Conservation (phyloP, 306 rosid species). For the Pterocarpus santalinus region DNA sequence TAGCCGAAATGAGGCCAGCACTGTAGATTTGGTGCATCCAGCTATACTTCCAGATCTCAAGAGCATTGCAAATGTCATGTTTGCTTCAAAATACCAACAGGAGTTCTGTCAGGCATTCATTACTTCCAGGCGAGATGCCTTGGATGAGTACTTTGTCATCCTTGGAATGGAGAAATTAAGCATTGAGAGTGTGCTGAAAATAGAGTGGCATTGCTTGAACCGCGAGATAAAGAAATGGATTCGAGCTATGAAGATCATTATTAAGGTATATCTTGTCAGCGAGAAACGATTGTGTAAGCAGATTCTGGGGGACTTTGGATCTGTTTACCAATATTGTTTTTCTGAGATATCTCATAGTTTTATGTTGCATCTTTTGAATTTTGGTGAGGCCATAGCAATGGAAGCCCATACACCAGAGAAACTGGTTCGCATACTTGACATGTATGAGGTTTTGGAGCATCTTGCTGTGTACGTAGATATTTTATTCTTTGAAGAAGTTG, state of each 20-base stretch:
- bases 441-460: slow-evolving; percentile 65
- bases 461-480: slow-evolving; percentile 53
- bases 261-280: slow-evolving; percentile 62
- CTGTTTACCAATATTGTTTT: slow-evolving; percentile 54
- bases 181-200: slow-evolving; percentile 61
- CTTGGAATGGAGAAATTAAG: slow-evolving; percentile 59
- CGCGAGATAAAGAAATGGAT: slow-evolving; percentile 66
- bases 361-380: slow-evolving; percentile 57
- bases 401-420: slow-evolving; percentile 60
- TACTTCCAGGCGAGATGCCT: slow-evolving; percentile 59
- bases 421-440: slow-evolving; percentile 67
- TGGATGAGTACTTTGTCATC: slow-evolving; percentile 60
- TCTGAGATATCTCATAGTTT: slow-evolving; percentile 58
- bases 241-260: slow-evolving; percentile 56
- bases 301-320: slow-evolving; percentile 59
- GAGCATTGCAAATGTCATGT: slow-evolving; percentile 70
- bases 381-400: slow-evolving; percentile 66
- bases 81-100: slow-evolving; percentile 62
- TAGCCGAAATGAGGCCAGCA: slow-evolving; percentile 34
- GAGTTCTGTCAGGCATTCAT: slow-evolving; percentile 66
- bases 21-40: slow-evolving; percentile 60
- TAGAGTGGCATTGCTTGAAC: slow-evolving; percentile 65
- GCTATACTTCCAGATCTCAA: slow-evolving; percentile 57
- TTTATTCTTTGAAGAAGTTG: slow-evolving; percentile 60
- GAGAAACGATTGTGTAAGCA: slow-evolving; percentile 66